Base-by-base conservation (phyloP, 1,284 basidiomycete species). In the Microbotryum violaceum region DNA sequence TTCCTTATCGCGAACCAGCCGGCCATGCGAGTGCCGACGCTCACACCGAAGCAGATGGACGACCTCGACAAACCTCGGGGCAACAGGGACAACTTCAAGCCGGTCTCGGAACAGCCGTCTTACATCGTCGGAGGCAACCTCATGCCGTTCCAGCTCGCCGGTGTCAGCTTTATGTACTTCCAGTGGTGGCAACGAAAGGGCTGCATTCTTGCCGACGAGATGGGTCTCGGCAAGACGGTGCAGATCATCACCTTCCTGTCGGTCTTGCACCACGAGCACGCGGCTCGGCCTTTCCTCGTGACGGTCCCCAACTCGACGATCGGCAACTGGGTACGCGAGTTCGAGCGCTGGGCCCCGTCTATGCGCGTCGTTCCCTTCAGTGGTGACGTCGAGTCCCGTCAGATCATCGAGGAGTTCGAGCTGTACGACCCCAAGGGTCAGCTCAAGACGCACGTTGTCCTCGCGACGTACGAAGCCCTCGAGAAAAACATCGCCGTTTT, bases 141-240 rank as follows among this genome's bases (percentile, higher is more conserved):
- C 54, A 66, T 70, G 70, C 67, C 68, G 55, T 66, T 66, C 27
- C 73, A 93, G 85, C 81, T 94, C 27, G 86, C 91, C 56, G 93
- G 94, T 6, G 85, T 97, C 65, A 93, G 93, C 66, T 97, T 93
- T 91, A 79, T 97, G 27, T 70, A 70, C 44, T 73, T 63, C 70
- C 92, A 94, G 70, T 92, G 91, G 87, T 89, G 85, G 83, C 85
- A 84, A 68, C 80, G 82, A 50, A 89, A 92, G 66, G 85, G 86
- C 46, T 92, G 88, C 69, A 97, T 97, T 68, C 81, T 97, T n/a
- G 92, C 93, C 3, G 94, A 98, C 73, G 94, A 97, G 76, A 97
- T 98, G 94, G 63, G 68, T 44, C 67, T 93, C 83, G 91, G 90
- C 0, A 93, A 93, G 80, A 97, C 93, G 0, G 88, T 97, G 4